Evolutionary conservation across 352 stramenopile genomes (phyloP).

Genomic region (Phytophthora ramorum): DNA sequence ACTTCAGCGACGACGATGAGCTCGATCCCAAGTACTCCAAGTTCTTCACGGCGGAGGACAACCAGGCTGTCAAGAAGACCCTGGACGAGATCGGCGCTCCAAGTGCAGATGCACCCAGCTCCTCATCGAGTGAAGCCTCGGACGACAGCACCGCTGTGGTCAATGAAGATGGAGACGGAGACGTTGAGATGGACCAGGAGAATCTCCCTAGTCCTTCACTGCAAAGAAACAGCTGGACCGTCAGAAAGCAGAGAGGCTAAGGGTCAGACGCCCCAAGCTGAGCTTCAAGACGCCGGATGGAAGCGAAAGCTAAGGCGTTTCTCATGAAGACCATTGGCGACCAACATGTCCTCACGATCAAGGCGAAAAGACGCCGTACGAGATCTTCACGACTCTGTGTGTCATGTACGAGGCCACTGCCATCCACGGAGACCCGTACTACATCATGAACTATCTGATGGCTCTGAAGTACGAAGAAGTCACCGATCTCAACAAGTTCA

Average conservation of each 20-base stretch:
- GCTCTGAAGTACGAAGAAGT: not conserved
- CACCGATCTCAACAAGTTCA: not conserved
- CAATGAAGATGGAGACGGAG: not conserved
- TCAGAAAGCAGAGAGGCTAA: conserved; percentile 18
- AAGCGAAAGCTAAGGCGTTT: conserved; percentile 18
- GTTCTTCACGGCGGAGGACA: conserved; percentile 3
- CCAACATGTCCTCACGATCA: conserved; percentile 17
- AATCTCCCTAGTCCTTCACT: conserved; percentile 5
- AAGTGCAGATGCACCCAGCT: not conserved
- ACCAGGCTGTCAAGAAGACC: not conserved
- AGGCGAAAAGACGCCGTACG: conserved; percentile 19
- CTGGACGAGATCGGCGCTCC: not conserved
- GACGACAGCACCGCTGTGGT: not conserved
- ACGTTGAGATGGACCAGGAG: conserved; percentile 5
- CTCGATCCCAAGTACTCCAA: not conserved
- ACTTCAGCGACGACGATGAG: not conserved
- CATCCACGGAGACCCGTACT: conserved; percentile 17
- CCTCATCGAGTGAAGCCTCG: conserved; percentile 4
- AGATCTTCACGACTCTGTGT: conserved; percentile 18
- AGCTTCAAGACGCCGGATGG: conserved; percentile 9
- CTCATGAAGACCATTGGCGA: conserved; percentile 14
- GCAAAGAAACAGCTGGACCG: not conserved
- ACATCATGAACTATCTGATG: conserved; percentile 19
- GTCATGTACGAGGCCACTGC: conserved; percentile 9
- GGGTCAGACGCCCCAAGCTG: conserved; percentile 10